Conservation (phyloP, 140 eudicot species). For the Anethum foeniculum region DNA sequence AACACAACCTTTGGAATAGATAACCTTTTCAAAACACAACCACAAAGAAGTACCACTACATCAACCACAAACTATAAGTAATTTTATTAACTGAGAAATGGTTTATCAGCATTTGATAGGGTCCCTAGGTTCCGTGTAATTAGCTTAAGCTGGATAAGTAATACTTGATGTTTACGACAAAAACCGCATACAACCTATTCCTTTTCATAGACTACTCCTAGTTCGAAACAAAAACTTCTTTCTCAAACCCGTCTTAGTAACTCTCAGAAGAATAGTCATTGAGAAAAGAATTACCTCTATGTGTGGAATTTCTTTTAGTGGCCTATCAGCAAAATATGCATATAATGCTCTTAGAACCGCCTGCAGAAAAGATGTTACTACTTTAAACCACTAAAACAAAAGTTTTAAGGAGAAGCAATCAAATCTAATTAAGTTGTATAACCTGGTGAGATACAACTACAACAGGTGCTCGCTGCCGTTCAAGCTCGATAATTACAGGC, state of each 20-base stretch:
- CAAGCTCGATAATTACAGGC: conserved; percentile 98
- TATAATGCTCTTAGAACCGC: conserved; percentile 94
- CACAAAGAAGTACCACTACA: not conserved
- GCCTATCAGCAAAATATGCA: conserved; percentile 98
- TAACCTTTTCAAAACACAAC: not conserved
- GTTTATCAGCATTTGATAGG: not conserved
- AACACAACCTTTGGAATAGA: not conserved
- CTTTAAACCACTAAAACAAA: not conserved
- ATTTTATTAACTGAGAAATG: not conserved
- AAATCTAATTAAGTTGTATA: not conserved
- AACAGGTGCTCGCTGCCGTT: conserved; percentile 96
- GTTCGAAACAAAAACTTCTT: not conserved
- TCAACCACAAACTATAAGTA: not conserved
- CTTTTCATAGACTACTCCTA: not conserved
- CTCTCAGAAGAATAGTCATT: not conserved
- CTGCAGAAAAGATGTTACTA: conserved; percentile 23
- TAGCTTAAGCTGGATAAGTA: not conserved
- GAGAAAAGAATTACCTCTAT: conserved; percentile 58
- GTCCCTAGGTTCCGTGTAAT: not conserved
- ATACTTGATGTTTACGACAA: not conserved
- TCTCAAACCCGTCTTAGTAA: not conserved
- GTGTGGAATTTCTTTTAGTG: conserved; percentile 91
- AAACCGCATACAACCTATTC: not conserved
- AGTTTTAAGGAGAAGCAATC: conserved; percentile 12
- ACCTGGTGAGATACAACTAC: conserved; percentile 98